Conservation (phyloP, 2,329 filamentous ascomycete genomes). For the Aspergillus luchuensis region DNA sequence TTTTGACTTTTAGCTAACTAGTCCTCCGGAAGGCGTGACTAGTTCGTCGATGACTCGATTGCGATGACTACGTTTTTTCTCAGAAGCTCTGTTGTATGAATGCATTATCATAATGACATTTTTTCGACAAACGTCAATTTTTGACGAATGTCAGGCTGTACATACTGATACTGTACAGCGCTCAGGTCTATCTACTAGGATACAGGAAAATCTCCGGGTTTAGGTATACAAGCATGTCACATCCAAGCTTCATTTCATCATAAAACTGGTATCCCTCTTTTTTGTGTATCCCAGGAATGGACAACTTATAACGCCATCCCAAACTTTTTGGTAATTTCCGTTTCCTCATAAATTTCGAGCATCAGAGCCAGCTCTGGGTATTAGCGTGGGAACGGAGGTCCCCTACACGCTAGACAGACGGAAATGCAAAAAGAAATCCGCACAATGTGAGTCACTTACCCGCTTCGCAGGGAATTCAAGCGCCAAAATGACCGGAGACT, state of each 20-base stretch:
- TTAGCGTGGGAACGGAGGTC: background rate
- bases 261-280: constrained; percentile 7
- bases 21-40: background rate
- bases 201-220: background rate
- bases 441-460: background rate
- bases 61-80: too few species aligned
- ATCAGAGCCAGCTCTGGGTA: constrained; percentile 7
- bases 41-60: too few species aligned
- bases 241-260: constrained; percentile 10
- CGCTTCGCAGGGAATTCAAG: constrained; percentile 41
- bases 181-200: constrained; percentile 4
- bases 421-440: constrained; percentile 6
- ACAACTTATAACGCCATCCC: constrained; percentile 5
- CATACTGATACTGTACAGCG: background rate
- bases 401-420: constrained; percentile 11
- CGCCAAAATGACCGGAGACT: constrained; percentile 22
- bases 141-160: background rate
- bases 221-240: constrained; percentile 7
- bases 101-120: background rate
- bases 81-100: too few species aligned
- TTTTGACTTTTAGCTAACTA: background rate
- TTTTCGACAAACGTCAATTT: background rate
- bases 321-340: constrained; percentile 6
- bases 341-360: constrained; percentile 9
- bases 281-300: background rate